Conservation (phyloP, 2,329 filamentous ascomycete species). For the Trichoderma semiorbis region DNA sequence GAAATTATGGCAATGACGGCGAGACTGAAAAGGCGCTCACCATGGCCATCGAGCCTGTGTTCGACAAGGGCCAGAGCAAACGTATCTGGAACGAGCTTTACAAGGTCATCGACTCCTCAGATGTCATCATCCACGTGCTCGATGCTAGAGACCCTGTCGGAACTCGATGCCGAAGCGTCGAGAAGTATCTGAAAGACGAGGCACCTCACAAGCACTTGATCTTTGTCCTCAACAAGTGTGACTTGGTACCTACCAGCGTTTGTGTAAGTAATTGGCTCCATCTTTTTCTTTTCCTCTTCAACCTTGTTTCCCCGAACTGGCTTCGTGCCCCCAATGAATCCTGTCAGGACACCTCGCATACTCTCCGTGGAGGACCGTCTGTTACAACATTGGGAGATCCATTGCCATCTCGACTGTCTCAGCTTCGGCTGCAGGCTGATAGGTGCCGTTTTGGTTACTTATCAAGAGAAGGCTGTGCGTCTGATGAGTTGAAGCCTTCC, state of each 20-base stretch:
- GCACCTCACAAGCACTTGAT: slow-evolving; percentile 90
- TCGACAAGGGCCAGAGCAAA: slow-evolving; percentile 92
- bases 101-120: slow-evolving; percentile 92
- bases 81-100: slow-evolving; percentile 96
- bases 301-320: slow-evolving; percentile 19
- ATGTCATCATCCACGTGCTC: slow-evolving; percentile 92
- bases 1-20: slow-evolving; percentile 56
- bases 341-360: slow-evolving; percentile 81
- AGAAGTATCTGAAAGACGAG: slow-evolving; percentile 91
- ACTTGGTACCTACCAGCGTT: slow-evolving; percentile 86
- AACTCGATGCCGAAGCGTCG: slow-evolving; percentile 71
- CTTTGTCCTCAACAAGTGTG: slow-evolving; percentile 49
- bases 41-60: slow-evolving; percentile 78
- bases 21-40: slow-evolving; percentile 43
- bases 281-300: slow-evolving; percentile 14
- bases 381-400: slow-evolving; percentile 99
- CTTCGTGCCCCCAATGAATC: slow-evolving; percentile 54
- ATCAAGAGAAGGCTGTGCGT: slow-evolving; percentile 74
- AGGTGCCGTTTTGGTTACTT: slow-evolving; percentile 81
- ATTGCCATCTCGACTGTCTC: slow-evolving; percentile 48
- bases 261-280: slow-evolving; percentile 70
- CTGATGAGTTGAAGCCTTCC: slow-evolving; percentile 95
- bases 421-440: slow-evolving; percentile 54
- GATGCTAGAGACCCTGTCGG: slow-evolving; percentile 88
- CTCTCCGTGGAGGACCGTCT: slow-evolving; percentile 75